A percentile compares a stretch with the other conserved stretches of the same genome.
Evolutionary conservation across 176 grass and related monocot species (phyloP).

Genomic region (Oryza punctata): DNA sequence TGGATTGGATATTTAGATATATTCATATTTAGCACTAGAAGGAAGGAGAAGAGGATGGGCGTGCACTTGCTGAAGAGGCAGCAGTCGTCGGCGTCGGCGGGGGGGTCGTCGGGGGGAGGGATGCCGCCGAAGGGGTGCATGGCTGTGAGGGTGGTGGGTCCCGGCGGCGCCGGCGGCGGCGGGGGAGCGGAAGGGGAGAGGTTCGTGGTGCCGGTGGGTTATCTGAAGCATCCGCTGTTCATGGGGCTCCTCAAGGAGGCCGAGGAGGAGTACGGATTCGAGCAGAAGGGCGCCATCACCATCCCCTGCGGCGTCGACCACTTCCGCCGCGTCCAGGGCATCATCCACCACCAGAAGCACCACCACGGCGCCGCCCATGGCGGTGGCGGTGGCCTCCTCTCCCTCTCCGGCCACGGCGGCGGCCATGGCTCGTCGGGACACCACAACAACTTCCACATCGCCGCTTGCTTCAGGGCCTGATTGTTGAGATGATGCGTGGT

Average conservation of each 20-base stretch:
- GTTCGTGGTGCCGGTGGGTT: slow-evolving; percentile 78
- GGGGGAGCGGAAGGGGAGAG: slow-evolving; percentile 52
- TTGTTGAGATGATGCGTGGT: not conserved
- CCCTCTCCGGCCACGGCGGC: not conserved
- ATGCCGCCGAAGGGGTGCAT: slow-evolving; percentile 88
- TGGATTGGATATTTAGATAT: not conserved
- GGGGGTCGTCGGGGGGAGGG: not conserved
- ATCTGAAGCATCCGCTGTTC: slow-evolving; percentile 87
- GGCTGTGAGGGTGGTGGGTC: slow-evolving; percentile 71
- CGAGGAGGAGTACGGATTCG: slow-evolving; percentile 89
- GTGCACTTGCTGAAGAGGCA: slow-evolving; percentile 55
- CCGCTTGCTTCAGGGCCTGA: slow-evolving; percentile 74
- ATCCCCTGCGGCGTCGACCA: slow-evolving; percentile 89
- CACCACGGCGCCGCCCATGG: not conserved
- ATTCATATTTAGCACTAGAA: too few species aligned
- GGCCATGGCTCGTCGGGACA: slow-evolving; percentile 20
- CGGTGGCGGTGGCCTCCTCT: not conserved
- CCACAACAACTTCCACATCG: slow-evolving; percentile 72
- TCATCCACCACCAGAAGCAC: slow-evolving; percentile 58
- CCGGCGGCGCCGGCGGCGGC: not conserved
- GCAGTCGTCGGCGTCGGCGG: slow-evolving; percentile 40
- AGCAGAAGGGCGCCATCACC: slow-evolving; percentile 86
- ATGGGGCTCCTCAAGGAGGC: slow-evolving; percentile 77
- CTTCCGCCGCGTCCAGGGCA: slow-evolving; percentile 72
- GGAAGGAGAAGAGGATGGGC: too few species aligned